phyloP scores from a whole-genome alignment of 192 early-diverging fungal species.

The Gigaspora rosea region DNA sequence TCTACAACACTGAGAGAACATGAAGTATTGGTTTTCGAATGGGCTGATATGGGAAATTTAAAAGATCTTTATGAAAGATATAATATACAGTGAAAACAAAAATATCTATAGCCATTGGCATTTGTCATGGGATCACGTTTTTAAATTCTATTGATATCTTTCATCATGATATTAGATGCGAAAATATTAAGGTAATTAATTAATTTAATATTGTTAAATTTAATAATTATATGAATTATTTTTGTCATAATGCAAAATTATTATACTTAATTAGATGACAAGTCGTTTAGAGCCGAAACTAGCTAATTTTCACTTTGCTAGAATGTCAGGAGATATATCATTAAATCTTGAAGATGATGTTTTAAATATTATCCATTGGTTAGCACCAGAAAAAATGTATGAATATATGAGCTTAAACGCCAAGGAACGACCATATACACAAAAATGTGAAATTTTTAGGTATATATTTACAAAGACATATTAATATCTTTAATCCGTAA shows the following conservation, averaged over 20 bases:
- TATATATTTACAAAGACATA: neutral
- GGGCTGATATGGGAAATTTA: no score
- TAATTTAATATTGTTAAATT: neutral
- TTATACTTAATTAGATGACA: neutral
- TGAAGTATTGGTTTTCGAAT: neutral
- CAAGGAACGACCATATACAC: neutral
- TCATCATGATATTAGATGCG: neutral
- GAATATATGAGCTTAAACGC: neutral
- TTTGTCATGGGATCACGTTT: constrained; percentile 8
- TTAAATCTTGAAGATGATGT: neutral
- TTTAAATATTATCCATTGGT: neutral
- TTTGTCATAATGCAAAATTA: neutral
- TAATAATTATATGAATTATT: neutral
- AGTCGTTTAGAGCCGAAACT: neutral
- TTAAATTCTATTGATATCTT: neutral
- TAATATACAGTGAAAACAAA: neutral
- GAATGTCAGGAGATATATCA: neutral
- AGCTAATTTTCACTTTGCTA: constrained; percentile 1
- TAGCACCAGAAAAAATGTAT: constrained; percentile 1
- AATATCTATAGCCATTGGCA: neutral
- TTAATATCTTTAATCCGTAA: neutral
- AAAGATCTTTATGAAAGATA: neutral
- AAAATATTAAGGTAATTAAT: constrained; percentile 14
- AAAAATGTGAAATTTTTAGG: neutral
- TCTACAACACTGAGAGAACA: no score